phyloP scores from a whole-genome alignment of 2,329 filamentous ascomycete genomes.

The Nectriaceae sp. region DNA sequence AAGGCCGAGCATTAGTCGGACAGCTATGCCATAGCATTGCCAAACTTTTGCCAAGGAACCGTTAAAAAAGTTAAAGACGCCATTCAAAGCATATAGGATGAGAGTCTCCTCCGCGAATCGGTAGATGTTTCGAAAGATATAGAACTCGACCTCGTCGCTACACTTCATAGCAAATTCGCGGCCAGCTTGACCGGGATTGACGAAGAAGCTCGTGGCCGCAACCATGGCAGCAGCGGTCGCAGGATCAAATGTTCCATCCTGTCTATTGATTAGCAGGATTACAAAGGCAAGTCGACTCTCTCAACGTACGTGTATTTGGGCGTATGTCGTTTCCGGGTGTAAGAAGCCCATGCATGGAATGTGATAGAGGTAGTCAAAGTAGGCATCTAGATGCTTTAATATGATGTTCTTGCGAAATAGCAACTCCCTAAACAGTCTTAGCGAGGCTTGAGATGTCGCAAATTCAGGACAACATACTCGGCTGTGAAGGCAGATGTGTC shows the following conservation, averaged over 20 bases:
- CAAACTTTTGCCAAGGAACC: constrained; percentile 42
- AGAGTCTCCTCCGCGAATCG: constrained; percentile 36
- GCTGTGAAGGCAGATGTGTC: constrained; percentile 26
- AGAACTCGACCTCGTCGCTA: constrained; percentile 40
- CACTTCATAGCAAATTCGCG: constrained; percentile 40
- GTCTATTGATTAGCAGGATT: not conserved
- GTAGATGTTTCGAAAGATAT: constrained; percentile 43
- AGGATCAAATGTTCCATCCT: constrained; percentile 37
- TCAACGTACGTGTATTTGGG: constrained; percentile 34
- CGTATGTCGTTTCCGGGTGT: constrained; percentile 36
- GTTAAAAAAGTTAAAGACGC: constrained; percentile 38
- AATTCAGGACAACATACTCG: constrained; percentile 27
- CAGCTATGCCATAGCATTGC: constrained; percentile 40
- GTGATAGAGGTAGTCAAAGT: constrained; percentile 40
- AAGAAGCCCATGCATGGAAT: constrained; percentile 43
- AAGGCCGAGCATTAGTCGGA: constrained; percentile 39
- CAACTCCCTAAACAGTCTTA: constrained; percentile 28
- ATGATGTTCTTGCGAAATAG: constrained; percentile 38
- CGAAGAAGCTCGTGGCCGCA: constrained; percentile 38
- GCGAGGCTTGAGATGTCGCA: not conserved
- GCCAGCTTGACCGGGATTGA: constrained; percentile 34
- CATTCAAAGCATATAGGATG: constrained; percentile 37
- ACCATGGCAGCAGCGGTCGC: constrained; percentile 41
- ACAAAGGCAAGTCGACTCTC: not conserved
- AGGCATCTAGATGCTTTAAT: constrained; percentile 39